A percentile compares a stretch with the other conserved stretches of the same genome.
Evolutionary conservation across 805 yeast species (phyloP).

Genomic region (Kurtzmaniella fragi): DNA sequence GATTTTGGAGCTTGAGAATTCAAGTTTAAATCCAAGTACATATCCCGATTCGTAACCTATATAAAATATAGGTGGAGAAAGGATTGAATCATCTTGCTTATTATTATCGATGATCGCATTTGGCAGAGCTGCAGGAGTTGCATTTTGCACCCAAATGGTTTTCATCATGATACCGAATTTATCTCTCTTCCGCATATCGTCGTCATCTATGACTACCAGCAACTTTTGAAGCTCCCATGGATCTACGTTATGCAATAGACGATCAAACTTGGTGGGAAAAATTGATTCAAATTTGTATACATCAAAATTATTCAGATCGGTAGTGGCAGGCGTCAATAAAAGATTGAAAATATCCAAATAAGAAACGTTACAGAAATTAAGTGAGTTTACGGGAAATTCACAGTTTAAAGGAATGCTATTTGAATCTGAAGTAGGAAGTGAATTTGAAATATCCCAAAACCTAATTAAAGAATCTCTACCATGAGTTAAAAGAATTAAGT

Average conservation of each 20-base stretch:
- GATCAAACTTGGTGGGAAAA: constrained; percentile 12
- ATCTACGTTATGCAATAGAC: constrained; percentile 31
- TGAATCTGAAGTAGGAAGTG: neutral
- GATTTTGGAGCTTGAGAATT: constrained; percentile 4
- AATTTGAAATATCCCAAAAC: constrained; percentile 34
- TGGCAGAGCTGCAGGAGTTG: no score
- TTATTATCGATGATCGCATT: no score
- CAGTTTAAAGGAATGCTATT: constrained; percentile 7
- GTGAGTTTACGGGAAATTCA: constrained; percentile 59
- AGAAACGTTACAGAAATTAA: constrained; percentile 69
- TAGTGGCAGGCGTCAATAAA: constrained; percentile 58
- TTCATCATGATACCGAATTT: constrained; percentile 67
- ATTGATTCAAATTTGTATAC: constrained; percentile 33
- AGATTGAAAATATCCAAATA: constrained; percentile 16
- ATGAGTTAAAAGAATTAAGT: constrained; percentile 46
- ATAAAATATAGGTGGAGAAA: constrained; percentile 17
- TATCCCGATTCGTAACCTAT: constrained; percentile 79
- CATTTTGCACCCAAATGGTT: constrained; percentile 28
- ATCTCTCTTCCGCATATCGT: constrained; percentile 19
- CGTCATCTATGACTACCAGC: constrained; percentile 10
- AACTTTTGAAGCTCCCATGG: constrained; percentile 17
- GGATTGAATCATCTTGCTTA: no score
- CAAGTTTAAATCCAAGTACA: constrained; percentile 22
- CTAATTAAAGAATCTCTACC: constrained; percentile 57
- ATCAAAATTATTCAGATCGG: constrained; percentile 61